Evolutionary conservation across 2,329 filamentous ascomycete genomes (phyloP).

Genomic region (Proliferodiscus dingleyae): DNA sequence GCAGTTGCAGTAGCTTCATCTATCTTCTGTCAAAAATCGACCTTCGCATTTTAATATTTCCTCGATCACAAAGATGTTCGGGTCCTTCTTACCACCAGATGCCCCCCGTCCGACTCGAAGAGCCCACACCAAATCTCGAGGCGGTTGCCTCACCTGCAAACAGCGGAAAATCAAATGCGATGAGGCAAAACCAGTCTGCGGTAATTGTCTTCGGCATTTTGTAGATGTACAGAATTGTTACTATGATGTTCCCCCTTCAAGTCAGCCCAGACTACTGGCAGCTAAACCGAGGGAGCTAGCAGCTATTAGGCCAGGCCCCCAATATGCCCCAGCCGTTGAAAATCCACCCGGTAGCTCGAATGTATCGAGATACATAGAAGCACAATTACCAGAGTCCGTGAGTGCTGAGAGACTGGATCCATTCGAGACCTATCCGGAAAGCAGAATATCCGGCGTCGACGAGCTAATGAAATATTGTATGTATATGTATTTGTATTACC

Average conservation of each 20-base stretch:
- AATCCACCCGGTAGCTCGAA: neutral
- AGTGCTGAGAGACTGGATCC: slow-evolving; percentile 10
- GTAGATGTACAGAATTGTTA: slow-evolving; percentile 3
- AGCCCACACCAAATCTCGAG: slow-evolving; percentile 18
- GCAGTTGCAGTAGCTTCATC: too few species aligned
- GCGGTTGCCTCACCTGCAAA: slow-evolving; percentile 20
- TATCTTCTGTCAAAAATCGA: too few species aligned
- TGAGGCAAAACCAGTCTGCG: slow-evolving; percentile 11
- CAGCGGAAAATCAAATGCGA: slow-evolving; percentile 20
- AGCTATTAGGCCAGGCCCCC: neutral
- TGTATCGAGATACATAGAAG: neutral
- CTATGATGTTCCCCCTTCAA: neutral
- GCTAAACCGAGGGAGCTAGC: neutral
- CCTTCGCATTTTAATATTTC: neutral
- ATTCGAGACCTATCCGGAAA: slow-evolving; percentile 11
- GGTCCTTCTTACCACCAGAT: slow-evolving; percentile 6
- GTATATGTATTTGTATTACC: neutral
- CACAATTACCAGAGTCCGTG: slow-evolving; percentile 1
- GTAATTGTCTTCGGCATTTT: slow-evolving; percentile 11
- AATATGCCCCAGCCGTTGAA: too few species aligned
- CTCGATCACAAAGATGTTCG: slow-evolving; percentile 5
- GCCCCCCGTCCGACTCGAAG: slow-evolving; percentile 3
- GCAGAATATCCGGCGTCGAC: slow-evolving; percentile 9
- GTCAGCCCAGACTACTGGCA: neutral
- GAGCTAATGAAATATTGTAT: slow-evolving; percentile 15